Conservation (phyloP, 306 rosid genomes). For the Biancaea sappan region DNA sequence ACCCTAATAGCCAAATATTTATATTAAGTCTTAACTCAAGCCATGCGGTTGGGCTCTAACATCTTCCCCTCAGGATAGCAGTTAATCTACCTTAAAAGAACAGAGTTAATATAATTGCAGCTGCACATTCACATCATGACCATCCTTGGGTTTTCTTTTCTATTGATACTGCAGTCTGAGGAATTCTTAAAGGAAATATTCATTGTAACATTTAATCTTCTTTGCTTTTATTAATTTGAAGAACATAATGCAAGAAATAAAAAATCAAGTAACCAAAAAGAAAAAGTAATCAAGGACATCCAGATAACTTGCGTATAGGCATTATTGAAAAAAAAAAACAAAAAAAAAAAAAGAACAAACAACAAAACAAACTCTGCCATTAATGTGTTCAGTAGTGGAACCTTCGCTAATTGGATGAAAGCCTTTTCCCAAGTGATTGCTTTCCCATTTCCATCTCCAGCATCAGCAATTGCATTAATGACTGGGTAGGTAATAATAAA, state of each 20-base stretch:
- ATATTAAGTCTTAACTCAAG: not conserved
- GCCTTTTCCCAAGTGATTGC: constrained; percentile 91
- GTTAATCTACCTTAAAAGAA: not conserved
- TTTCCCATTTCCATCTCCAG: constrained; percentile 80
- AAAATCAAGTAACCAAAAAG: constrained; percentile 19
- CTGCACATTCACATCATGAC: constrained; percentile 4
- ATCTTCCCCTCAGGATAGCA: not conserved
- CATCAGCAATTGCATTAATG: constrained; percentile 72
- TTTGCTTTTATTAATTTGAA: constrained; percentile 13
- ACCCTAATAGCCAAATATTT: not conserved
- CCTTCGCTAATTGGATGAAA: constrained; percentile 85
- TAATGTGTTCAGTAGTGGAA: constrained; percentile 41
- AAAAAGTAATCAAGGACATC: constrained; percentile 29
- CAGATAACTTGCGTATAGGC: constrained; percentile 33
- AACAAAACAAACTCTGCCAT: constrained; percentile 28
- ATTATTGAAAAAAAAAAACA: constrained; percentile 11
- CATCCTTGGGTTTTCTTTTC: constrained; percentile 14
- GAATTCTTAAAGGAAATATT: constrained; percentile 11
- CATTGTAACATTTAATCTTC: constrained; percentile 8
- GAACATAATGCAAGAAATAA: constrained; percentile 21
- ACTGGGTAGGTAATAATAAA: constrained; percentile 90
- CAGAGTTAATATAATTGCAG: not conserved
- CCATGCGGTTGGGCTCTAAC: not conserved
- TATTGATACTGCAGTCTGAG: not conserved
- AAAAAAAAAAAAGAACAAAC: too few species aligned